Base-by-base conservation (phyloP, 257 asterid species). In the Echium plantagineum region DNA sequence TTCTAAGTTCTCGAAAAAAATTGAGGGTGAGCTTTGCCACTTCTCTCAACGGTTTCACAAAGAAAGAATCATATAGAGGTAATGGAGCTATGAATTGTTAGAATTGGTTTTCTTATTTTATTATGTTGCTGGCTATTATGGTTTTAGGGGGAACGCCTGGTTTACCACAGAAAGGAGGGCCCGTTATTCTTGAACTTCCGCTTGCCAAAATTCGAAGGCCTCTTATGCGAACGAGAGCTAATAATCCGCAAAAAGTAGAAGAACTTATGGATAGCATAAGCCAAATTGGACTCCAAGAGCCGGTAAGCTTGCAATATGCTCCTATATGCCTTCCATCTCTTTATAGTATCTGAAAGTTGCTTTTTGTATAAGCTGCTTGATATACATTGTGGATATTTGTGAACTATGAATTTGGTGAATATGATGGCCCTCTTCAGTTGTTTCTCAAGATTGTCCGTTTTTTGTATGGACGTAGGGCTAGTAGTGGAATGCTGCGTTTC, bases 211-310 rank as follows among this genome's bases (percentile, higher is more conserved):
- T 91, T 49, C 77, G 94, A 72, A 78, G 96, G 66, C 96, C 96
- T 55, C 88, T 85, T 9, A 82, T 91, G 96, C 90, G 94, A 22
- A 91, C 94, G 38, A 79, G 98, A 74, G 53, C 91, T 6, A 91
- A 91, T 64, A 95, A 88, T 58, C 90, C 77, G 46, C 75, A 76
- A 9, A 91, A 88, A 67, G 95, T 91, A 68, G 71, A 80, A 74
- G 85, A 88, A 57, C 87, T 91, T 60, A 84, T 81, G 94, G 88
- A 82, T 6, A 91, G 96, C 60, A 88, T 91, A 30, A 58, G 59
- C 24, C 80, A 84, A 76, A 88, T 91, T 56, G 98, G 98, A 52
- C 95, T 91, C 52, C 98, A 91, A 85, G 95, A 88, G 19, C 98
- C 98, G n/a, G 96, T 91, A 82, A 87, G 86, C 55, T 55, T 53